Conservation (phyloP, 192 early-diverging fungal species). For the Gigaspora rosea region DNA sequence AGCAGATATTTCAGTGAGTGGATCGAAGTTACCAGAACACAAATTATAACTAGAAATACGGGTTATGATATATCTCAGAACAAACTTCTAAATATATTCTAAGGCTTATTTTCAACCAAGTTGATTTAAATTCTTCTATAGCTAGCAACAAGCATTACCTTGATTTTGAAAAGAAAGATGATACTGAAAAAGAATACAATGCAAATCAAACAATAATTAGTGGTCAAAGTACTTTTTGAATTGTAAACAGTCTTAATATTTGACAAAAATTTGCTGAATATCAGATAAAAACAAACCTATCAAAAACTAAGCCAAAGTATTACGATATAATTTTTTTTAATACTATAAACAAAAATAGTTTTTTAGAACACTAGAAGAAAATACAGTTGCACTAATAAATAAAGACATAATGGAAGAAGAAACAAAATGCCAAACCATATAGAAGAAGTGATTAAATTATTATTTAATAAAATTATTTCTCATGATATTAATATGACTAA, state of each 20-base stretch:
- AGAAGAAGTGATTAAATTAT: slow-evolving; percentile 10
- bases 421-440: slow-evolving; percentile 13
- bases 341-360: slow-evolving; percentile 10
- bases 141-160: background rate
- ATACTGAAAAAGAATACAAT: slow-evolving; percentile 18
- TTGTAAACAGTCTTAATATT: slow-evolving; percentile 25
- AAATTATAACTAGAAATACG: background rate
- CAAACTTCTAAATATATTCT: background rate
- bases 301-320: background rate
- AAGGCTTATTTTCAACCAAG: slow-evolving; percentile 2
- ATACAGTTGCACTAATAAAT: background rate
- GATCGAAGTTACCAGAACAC: background rate
- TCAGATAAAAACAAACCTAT: slow-evolving; percentile 9
- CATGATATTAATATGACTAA: slow-evolving; percentile 4
- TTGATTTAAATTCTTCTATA: background rate
- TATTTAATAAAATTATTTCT: slow-evolving; percentile 10
- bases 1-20: background rate
- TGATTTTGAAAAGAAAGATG: slow-evolving; percentile 4
- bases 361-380: slow-evolving; percentile 15
- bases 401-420: slow-evolving; percentile 13
- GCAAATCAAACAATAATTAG: slow-evolving; percentile 17
- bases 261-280: slow-evolving; percentile 17
- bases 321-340: slow-evolving; percentile 16
- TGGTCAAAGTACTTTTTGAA: background rate
- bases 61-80: background rate